Conservation (phyloP, 2,329 filamentous ascomycete species). For the Corinectria fuckeliana region DNA sequence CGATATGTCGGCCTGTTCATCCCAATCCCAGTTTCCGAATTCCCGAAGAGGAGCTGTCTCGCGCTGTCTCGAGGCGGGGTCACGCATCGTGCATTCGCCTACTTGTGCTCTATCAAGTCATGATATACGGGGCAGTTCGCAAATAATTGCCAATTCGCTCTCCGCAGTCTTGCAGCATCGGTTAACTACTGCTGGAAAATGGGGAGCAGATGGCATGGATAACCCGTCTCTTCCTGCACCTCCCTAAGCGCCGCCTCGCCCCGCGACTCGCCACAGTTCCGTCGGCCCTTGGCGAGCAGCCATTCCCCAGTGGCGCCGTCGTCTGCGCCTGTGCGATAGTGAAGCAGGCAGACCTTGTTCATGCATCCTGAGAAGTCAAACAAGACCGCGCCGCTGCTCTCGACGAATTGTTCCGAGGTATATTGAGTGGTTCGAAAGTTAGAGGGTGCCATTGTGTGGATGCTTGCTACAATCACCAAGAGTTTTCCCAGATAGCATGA, state of each 20-base stretch:
- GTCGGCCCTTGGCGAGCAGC: slow-evolving; percentile 28
- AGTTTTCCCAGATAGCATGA: neutral
- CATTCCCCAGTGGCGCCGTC: slow-evolving; percentile 6
- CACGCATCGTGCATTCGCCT: neutral
- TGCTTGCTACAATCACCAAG: neutral
- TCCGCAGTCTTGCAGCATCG: slow-evolving; percentile 4
- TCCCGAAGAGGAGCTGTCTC: slow-evolving; percentile 7
- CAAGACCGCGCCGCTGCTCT: slow-evolving; percentile 24
- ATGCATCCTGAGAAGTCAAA: slow-evolving; percentile 18
- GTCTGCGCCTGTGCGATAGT: neutral
- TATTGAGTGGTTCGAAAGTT: neutral
- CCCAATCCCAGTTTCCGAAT: slow-evolving; percentile 22
- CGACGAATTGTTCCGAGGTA: slow-evolving; percentile 19
- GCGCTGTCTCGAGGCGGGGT: slow-evolving; percentile 7
- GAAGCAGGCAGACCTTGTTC: slow-evolving; percentile 21
- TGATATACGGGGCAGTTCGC: slow-evolving; percentile 5
- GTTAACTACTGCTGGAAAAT: neutral
- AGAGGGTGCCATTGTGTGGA: slow-evolving; percentile 1
- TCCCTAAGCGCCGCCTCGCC: slow-evolving; percentile 22
- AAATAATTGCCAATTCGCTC: neutral
- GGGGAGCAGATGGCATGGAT: slow-evolving; percentile 8
- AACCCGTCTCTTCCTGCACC: slow-evolving; percentile 22
- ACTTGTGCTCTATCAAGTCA: slow-evolving; percentile 4
- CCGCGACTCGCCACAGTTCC: slow-evolving; percentile 18
- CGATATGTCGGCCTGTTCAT: neutral